A percentile compares a stretch with the other conserved stretches of the same genome.
Conservation (phyloP, 805 yeast species). For the Ogataea chonburiensis region DNA sequence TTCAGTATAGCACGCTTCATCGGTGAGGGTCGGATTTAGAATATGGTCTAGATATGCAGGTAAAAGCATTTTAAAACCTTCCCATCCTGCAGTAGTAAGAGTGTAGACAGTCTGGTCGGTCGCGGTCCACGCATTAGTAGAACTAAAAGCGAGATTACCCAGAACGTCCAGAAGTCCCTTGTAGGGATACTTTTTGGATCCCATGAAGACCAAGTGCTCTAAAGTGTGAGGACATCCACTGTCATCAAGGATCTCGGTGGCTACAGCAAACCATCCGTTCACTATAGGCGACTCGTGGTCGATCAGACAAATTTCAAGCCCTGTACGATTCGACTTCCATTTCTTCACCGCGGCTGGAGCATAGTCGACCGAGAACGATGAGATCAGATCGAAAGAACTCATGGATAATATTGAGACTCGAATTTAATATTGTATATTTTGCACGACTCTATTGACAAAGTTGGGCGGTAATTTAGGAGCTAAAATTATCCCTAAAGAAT, state of each 20-base stretch:
- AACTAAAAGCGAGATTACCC: conserved; percentile 79
- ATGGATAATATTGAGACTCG: conserved; percentile 17
- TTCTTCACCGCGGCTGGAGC: conserved; percentile 70
- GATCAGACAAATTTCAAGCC: conserved; percentile 74
- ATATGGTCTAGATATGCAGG: conserved; percentile 92
- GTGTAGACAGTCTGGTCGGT: conserved; percentile 96
- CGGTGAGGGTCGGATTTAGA: conserved; percentile 79
- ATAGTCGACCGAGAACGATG: conserved; percentile 65
- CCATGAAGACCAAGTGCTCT: conserved; percentile 94
- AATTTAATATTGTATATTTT: conserved; percentile 4
- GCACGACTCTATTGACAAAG: conserved; percentile 2
- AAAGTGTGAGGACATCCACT: conserved; percentile 94
- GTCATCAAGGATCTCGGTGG: conserved; percentile 84
- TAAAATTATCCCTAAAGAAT: conserved; percentile 2
- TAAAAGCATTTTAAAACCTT: conserved; percentile 77
- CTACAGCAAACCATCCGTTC: conserved; percentile 93
- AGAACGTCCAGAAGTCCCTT: conserved; percentile 87
- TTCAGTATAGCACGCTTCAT: conserved; percentile 88
- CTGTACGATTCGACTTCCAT: conserved; percentile 79
- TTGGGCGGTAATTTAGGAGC: conserved; percentile 9
- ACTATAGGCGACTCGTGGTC: conserved; percentile 84
- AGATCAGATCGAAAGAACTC: conserved; percentile 40
- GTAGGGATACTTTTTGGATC: conserved; percentile 83
- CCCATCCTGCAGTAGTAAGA: conserved; percentile 92
- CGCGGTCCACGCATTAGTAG: conserved; percentile 96